Conservation (phyloP, 2,329 filamentous ascomycete genomes). For the Fusarium anguioides region DNA sequence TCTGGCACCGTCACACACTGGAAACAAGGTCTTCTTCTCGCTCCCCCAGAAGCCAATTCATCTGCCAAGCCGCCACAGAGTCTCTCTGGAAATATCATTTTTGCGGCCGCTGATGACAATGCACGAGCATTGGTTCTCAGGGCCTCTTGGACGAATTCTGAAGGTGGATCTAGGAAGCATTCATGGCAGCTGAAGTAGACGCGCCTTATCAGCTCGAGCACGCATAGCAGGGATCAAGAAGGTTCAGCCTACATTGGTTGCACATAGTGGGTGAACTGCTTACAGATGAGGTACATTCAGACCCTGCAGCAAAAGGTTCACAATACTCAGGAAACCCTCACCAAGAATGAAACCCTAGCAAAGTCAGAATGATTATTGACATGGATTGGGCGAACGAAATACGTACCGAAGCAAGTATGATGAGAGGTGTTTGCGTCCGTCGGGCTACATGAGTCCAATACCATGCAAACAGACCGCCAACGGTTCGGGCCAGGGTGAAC, state of each 20-base stretch:
- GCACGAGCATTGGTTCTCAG: slow-evolving; percentile 75
- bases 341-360: slow-evolving; percentile 85
- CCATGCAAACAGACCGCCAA: slow-evolving; percentile 79
- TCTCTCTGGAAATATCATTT: slow-evolving; percentile 75
- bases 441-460: slow-evolving; percentile 74
- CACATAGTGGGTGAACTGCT: neutral
- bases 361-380: slow-evolving; percentile 15
- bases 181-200: slow-evolving; percentile 62
- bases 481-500: slow-evolving; percentile 88
- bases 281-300: slow-evolving; percentile 78
- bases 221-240: neutral
- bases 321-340: slow-evolving; percentile 90
- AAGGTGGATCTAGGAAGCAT: slow-evolving; percentile 56
- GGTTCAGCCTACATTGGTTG: neutral
- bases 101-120: slow-evolving; percentile 75
- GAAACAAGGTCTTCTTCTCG: slow-evolving; percentile 83
- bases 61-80: slow-evolving; percentile 62
- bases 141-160: slow-evolving; percentile 68
- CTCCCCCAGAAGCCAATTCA: slow-evolving; percentile 66
- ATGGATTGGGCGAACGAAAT: neutral
- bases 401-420: slow-evolving; percentile 82
- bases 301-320: slow-evolving; percentile 86
- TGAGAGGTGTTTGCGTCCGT: slow-evolving; percentile 77
- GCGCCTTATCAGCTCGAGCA: neutral
- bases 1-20: slow-evolving; percentile 84